Evolutionary conservation across 192 early-diverging fungal genomes (phyloP), one percentile per base, ranked within the genome.

Genomic region (Radiomyces spectabilis): DNA sequence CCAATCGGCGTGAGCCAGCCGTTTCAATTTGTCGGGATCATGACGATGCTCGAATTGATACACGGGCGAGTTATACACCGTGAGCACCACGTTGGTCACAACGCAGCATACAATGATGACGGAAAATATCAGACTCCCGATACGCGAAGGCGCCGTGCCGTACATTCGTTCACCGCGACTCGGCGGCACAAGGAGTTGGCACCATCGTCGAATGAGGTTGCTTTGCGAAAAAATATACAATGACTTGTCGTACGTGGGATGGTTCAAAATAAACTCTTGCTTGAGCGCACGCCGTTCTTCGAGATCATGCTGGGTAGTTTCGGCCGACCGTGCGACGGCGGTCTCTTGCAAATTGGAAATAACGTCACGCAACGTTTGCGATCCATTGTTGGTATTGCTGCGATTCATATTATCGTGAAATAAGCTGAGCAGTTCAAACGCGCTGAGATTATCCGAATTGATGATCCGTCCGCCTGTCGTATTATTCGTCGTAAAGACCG

Each of bases 191-290:
- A 83, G 53, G 1, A 66, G 51, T 30, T 80, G 78, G 37, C 79
- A 74, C 39, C 55, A 53, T 13, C 57, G 50, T 43, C 81, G 55
- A 29, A 83, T 51, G 19, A 51, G 56, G 53, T 78, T 78, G 4
- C 57, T 46, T 1, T 71, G 65, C 9, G 73, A 66, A 42, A 83
- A 75, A 18, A 80, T 53, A 56, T 69, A 78, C 24, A 83, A 52
- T 13, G 80, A 74, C 25, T 71, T 70, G 41, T 76, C 72, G 15
- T 76, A 76, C 24, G 59, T 68, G 22, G 75, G 75, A 53, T 76
- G 75, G 0, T 60, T 61, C 5, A 41, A 55, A 13, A 75, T 54
- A 31, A 75, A 75, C 41, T 75, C 73, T 32, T 37, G 57, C 31
- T 72, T 55, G 3, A 61, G 22, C 5, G 68, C 73, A 46, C 55